Percentiles rank a stretch among this genome's conserved stretches.
Evolutionary conservation across 805 yeast genomes (phyloP).

Genomic region (Metschnikowia similis): DNA sequence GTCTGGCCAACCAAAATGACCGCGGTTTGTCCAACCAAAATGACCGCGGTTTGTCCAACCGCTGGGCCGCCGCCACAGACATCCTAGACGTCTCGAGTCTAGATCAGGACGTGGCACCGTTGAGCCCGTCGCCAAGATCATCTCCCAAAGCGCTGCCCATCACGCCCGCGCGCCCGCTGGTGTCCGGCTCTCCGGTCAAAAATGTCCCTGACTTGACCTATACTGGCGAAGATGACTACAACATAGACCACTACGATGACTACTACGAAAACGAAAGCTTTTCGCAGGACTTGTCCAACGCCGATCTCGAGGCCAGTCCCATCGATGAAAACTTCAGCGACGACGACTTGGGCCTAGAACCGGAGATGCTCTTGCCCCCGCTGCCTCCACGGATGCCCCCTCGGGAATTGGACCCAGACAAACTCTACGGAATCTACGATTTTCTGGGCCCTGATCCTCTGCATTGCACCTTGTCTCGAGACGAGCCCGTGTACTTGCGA

Average conservation of each 20-base stretch:
- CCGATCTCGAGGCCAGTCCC: conserved; percentile 19
- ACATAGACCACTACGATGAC: conserved; percentile 9
- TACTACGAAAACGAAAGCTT: conserved; percentile 6
- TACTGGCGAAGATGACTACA: conserved; percentile 8
- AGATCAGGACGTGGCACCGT: neutral
- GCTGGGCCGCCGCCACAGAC: neutral
- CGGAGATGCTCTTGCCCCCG: conserved; percentile 43
- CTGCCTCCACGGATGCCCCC: conserved; percentile 81
- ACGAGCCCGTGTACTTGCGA: conserved; percentile 76
- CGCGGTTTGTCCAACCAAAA: too few species aligned
- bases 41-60: too few species aligned
- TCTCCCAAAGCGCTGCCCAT: neutral
- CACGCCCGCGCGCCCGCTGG: neutral
- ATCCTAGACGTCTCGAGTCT: neutral
- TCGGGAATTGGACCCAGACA: conserved; percentile 73
- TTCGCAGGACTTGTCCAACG: conserved; percentile 15
- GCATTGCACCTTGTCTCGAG: conserved; percentile 74
- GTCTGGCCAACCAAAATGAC: too few species aligned
- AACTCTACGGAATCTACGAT: conserved; percentile 80
- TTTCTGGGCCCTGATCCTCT: conserved; percentile 91
- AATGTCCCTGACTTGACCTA: neutral
- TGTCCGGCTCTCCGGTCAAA: neutral
- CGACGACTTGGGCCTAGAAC: conserved; percentile 31
- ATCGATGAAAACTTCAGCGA: conserved; percentile 13
- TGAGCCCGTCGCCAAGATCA: neutral